Percentiles rank a stretch among this genome's conserved stretches.
phyloP scores from a whole-genome alignment of 306 rosid genomes.

The Rubus idaeus region DNA sequence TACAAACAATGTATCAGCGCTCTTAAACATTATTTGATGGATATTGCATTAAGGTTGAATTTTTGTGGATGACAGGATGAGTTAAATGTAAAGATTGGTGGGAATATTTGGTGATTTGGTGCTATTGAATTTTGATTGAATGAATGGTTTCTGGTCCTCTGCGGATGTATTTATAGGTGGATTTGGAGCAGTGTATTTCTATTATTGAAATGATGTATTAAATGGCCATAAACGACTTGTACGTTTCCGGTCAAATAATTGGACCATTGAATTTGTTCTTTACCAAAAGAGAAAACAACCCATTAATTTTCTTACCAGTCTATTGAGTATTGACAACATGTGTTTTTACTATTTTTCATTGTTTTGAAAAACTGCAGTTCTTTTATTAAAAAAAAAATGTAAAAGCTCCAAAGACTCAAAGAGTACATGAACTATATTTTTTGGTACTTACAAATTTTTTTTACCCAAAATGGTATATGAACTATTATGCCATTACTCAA shows the following conservation, averaged over 20 bases:
- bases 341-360: no score
- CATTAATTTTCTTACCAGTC: neutral
- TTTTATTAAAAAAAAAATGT: no score
- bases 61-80: neutral
- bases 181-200: neutral
- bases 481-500: no score
- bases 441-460: no score
- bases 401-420: no score
- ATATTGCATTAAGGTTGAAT: neutral
- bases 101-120: conserved; percentile 10
- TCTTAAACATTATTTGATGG: no score
- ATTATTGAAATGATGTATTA: neutral
- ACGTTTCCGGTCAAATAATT: neutral
- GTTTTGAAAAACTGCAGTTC: no score
- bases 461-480: no score
- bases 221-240: neutral
- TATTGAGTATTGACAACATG: neutral
- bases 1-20: no score
- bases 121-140: neutral
- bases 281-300: neutral
- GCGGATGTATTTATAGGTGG: neutral
- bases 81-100: neutral
- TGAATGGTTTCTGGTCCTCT: neutral
- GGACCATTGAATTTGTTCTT: neutral
- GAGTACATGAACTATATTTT: no score